These are phyloP conservation scores for Suillus alpinus DNA, from an alignment of 768 basidiomycete species.

Conservation along the genomic window DNA sequence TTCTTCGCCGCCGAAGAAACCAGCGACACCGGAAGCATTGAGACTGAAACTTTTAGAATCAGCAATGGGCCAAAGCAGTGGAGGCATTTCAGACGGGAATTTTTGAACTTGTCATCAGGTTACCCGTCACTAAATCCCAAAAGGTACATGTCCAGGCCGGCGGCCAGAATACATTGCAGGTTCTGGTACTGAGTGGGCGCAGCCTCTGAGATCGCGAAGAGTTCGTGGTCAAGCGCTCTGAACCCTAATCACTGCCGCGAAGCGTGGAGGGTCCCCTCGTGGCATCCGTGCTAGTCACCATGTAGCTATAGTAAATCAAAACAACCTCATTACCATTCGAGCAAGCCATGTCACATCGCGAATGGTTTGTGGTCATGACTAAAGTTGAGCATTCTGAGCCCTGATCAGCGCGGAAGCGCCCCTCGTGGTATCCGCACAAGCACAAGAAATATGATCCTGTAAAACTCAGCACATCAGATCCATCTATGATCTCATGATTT, in stretches of 20 bases:
- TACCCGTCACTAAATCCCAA: background rate
- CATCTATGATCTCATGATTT: background rate
- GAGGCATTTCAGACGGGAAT: slow-evolving; percentile 12
- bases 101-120: background rate
- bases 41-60: slow-evolving; percentile 15
- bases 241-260: background rate
- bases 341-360: background rate
- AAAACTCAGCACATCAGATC: background rate
- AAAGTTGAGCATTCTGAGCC: background rate
- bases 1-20: slow-evolving; percentile 34
- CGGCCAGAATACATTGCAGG: background rate
- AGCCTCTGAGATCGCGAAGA: background rate
- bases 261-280: background rate
- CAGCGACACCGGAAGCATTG: slow-evolving; percentile 29
- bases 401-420: background rate
- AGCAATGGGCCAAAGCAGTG: slow-evolving; percentile 10
- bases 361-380: background rate
- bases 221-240: background rate
- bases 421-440: background rate
- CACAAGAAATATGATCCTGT: background rate
- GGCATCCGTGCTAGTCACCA: background rate
- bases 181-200: background rate
- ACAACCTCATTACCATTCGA: background rate
- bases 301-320: background rate
- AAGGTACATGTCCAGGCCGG: background rate